phyloP scores from a whole-genome alignment of 768 basidiomycete genomes.

The Tulasnella sp. region DNA sequence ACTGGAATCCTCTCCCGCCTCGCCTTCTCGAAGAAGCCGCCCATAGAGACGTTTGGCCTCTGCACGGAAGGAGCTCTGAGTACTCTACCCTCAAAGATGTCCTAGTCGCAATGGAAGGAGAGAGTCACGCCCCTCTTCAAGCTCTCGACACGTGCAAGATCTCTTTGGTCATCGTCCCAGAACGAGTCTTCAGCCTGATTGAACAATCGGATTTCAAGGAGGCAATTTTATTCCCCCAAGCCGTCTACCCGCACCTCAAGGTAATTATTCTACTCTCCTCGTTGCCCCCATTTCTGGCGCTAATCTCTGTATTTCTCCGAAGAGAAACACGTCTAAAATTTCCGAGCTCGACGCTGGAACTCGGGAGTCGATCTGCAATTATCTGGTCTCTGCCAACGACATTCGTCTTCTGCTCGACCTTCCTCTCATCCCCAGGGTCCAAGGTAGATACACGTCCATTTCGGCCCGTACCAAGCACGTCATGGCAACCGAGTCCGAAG shows the following conservation, averaged over 20 bases:
- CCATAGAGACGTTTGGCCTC: background rate
- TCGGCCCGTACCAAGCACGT: background rate
- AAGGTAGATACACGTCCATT: background rate
- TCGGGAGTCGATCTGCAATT: background rate
- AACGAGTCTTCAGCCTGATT: background rate
- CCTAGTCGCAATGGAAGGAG: background rate
- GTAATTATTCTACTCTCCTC: background rate
- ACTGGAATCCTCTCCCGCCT: constrained; percentile 46
- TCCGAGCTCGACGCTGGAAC: background rate
- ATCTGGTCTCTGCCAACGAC: constrained; percentile 18
- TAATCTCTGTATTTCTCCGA: background rate
- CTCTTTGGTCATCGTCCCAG: background rate
- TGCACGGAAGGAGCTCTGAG: background rate
- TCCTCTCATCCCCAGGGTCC: background rate
- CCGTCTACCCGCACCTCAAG: background rate
- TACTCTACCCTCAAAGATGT: background rate
- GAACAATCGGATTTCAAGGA: background rate
- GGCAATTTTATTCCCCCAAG: constrained; percentile 1
- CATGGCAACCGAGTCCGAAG: background rate
- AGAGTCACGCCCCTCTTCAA: background rate
- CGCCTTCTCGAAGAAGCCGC: constrained; percentile 37
- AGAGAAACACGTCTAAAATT: background rate
- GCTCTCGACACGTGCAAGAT: background rate
- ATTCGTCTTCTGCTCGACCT: constrained; percentile 7
- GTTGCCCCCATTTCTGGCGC: too few species aligned